A percentile compares a stretch with the other conserved stretches of the same genome.
Evolutionary conservation across 2,329 filamentous ascomycete genomes (phyloP).

Genomic region (Tolypocladium ophioglossoides): DNA sequence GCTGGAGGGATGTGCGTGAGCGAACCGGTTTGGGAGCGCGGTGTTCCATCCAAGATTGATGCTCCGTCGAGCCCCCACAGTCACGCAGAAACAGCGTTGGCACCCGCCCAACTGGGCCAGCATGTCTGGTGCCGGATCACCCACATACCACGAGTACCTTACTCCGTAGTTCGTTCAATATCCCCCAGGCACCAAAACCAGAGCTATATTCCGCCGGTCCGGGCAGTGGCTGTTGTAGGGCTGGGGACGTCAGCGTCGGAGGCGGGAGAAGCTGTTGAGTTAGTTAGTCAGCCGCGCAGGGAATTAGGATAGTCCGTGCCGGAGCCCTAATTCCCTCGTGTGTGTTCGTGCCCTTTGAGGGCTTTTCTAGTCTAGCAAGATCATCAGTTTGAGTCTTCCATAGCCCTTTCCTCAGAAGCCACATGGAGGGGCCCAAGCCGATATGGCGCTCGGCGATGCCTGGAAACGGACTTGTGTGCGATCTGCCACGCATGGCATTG

Average conservation of each 20-base stretch:
- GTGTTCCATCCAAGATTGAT: not conserved
- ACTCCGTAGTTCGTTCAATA: not conserved
- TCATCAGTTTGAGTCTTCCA: too few relatives aligned
- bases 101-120: not conserved
- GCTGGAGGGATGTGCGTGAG: too few relatives aligned
- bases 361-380: too few relatives aligned
- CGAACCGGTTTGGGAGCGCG: too few relatives aligned
- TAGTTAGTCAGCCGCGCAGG: too few relatives aligned
- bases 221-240: not conserved
- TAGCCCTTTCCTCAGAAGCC: too few relatives aligned
- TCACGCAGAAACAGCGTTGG: not conserved
- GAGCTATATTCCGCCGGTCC: not conserved
- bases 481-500: not conserved
- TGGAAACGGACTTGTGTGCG: not conserved
- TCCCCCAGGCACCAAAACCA: not conserved
- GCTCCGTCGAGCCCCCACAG: not conserved
- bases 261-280: not conserved
- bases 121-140: not conserved
- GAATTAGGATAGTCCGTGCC: too few relatives aligned
- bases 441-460: not conserved
- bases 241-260: not conserved
- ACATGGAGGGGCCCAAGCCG: not conserved
- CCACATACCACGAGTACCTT: not conserved
- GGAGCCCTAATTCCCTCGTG: too few relatives aligned
- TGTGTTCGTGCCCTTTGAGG: too few relatives aligned